A percentile compares a stretch with the other conserved stretches of the same genome.
Evolutionary conservation across 345 rosid genomes (phyloP).

Genomic region (Heritiera fomes): DNA sequence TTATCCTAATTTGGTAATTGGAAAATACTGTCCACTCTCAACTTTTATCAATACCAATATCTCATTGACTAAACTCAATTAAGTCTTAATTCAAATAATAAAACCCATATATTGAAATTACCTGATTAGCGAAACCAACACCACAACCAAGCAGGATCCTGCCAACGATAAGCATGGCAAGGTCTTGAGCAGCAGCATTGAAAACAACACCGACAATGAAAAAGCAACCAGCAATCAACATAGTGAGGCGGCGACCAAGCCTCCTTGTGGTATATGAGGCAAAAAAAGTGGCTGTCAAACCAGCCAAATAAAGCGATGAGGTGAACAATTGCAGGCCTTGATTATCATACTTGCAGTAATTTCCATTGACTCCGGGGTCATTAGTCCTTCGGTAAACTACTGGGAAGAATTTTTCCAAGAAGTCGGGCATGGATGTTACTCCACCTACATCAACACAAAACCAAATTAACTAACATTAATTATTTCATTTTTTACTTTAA

Average conservation of each 20-base stretch:
- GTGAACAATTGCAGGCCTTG: constrained; percentile 91
- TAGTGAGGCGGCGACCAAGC: constrained; percentile 71
- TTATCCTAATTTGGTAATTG: neutral
- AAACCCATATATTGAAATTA: neutral
- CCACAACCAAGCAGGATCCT: constrained; percentile 92
- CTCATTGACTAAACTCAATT: neutral
- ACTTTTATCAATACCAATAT: neutral
- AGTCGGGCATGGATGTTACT: constrained; percentile 83
- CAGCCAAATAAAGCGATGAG: constrained; percentile 90
- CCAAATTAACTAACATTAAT: too few species aligned
- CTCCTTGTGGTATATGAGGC: constrained; percentile 93
- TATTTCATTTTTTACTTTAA: too few species aligned
- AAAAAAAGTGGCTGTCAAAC: constrained; percentile 80
- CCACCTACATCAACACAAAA: constrained; percentile 51
- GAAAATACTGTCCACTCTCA: too few species aligned
- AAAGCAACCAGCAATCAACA: constrained; percentile 90
- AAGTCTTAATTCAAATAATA: neutral
- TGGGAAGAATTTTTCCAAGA: constrained; percentile 82
- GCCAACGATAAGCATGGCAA: constrained; percentile 90
- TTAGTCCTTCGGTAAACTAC: constrained; percentile 48
- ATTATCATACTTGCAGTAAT: constrained; percentile 93
- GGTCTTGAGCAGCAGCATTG: constrained; percentile 75
- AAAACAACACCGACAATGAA: constrained; percentile 70
- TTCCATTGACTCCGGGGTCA: constrained; percentile 35
- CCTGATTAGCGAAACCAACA: constrained; percentile 94